A percentile compares a stretch with the other conserved stretches of the same genome.
Conservation (phyloP, 106 monocot genomes). For the Dioscorea dumetorum region DNA sequence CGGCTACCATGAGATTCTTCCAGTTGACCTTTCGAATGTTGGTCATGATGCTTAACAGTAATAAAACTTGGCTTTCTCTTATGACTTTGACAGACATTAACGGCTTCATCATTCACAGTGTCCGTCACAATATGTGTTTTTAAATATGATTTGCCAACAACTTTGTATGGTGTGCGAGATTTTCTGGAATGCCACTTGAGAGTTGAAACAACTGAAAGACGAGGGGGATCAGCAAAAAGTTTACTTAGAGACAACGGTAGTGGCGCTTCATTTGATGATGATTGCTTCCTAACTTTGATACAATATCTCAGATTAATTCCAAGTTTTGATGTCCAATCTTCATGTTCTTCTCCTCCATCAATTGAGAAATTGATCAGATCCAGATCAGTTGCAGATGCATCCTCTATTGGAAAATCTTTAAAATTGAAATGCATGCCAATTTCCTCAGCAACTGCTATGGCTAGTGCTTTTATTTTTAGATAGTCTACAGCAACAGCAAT, state of each 20-base stretch:
- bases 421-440: conserved; percentile 30
- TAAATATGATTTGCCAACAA: conserved; percentile 11
- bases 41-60: background rate
- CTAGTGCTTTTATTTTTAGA: conserved; percentile 75
- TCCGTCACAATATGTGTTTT: conserved; percentile 14
- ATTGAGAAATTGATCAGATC: conserved; percentile 68
- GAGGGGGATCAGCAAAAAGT: conserved; percentile 33
- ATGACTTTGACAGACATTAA: conserved; percentile 14
- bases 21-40: background rate
- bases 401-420: conserved; percentile 44
- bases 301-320: conserved; percentile 64
- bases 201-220: conserved; percentile 26
- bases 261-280: conserved; percentile 33
- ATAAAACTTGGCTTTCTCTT: background rate
- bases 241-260: conserved; percentile 41
- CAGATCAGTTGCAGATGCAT: conserved; percentile 56
- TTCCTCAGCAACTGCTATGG: conserved; percentile 63
- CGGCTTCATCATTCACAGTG: background rate
- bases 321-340: conserved; percentile 86
- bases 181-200: conserved; percentile 69
- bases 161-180: conserved; percentile 55
- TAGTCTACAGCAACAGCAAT: conserved; percentile 44
- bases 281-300: conserved; percentile 55
- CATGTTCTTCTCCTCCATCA: conserved; percentile 58
- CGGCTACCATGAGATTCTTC: background rate